A percentile compares a stretch with the other conserved stretches of the same genome.
Evolutionary conservation across 768 basidiomycete species (phyloP).

Genomic region (Rhizopogon vinicolor): DNA sequence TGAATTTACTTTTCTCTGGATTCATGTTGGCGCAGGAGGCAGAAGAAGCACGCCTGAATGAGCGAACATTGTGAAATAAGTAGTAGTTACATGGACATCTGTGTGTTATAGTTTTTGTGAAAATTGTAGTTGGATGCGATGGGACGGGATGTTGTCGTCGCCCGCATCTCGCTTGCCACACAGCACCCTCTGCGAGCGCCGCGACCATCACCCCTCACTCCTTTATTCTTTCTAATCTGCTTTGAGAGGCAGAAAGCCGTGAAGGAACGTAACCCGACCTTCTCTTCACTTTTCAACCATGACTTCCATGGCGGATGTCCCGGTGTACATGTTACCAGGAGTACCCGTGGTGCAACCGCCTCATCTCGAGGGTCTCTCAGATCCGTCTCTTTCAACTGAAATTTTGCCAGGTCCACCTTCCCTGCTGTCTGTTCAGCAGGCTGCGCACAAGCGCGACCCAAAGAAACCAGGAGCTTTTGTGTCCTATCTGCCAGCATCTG

Average conservation of each 20-base stretch:
- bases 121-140: constrained; percentile 18
- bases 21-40: not conserved
- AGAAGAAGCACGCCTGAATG: not conserved
- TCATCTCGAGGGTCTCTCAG: constrained; percentile 67
- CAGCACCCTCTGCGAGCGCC: constrained; percentile 16
- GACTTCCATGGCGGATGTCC: constrained; percentile 67
- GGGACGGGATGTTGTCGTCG: constrained; percentile 9
- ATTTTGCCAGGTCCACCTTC: constrained; percentile 87
- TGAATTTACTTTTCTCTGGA: not conserved
- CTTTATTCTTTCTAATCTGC: constrained; percentile 11
- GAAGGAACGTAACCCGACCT: constrained; percentile 7
- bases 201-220: constrained; percentile 12
- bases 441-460: constrained; percentile 72
- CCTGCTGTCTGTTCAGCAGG: constrained; percentile 64
- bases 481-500: constrained; percentile 80
- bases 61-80: constrained; percentile 1
- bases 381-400: constrained; percentile 81
- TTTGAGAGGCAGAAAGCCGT: constrained; percentile 12
- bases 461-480: constrained; percentile 65
- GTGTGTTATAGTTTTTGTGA: constrained; percentile 12
- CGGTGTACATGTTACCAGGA: constrained; percentile 69
- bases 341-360: constrained; percentile 71
- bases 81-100: constrained; percentile 12
- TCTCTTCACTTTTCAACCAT: constrained; percentile 37
- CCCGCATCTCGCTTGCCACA: constrained; percentile 18